Conservation (phyloP, 2,329 filamentous ascomycete species). For the Periconia macrospinosa region DNA sequence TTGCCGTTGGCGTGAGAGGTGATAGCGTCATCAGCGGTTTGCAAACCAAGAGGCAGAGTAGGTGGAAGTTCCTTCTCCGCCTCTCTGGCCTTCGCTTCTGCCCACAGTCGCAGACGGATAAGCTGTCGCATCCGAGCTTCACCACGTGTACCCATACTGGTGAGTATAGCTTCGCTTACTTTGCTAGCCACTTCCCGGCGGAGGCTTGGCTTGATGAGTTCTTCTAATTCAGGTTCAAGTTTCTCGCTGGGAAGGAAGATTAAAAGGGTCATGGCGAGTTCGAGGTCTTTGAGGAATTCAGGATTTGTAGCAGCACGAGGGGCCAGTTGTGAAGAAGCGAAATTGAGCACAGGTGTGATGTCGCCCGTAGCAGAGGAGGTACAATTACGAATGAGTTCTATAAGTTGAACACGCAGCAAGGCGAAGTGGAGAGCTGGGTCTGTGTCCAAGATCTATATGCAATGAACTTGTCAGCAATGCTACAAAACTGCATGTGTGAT, state of each 20-base stretch:
- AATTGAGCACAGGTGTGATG: constrained; percentile 78
- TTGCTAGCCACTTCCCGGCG: constrained; percentile 80
- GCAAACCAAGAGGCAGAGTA: constrained; percentile 45
- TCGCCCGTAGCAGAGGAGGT: constrained; percentile 68
- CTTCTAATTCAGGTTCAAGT: constrained; percentile 73
- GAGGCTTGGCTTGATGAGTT: constrained; percentile 76
- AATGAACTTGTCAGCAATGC: constrained; percentile 23
- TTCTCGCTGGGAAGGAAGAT: constrained; percentile 78
- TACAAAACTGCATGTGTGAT: constrained; percentile 9
- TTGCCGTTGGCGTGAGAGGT: constrained; percentile 23
- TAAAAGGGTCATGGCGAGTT: constrained; percentile 88
- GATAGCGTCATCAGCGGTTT: constrained; percentile 21
- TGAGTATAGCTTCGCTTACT: constrained; percentile 87
- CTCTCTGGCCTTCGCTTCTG: constrained; percentile 65
- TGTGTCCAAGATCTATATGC: constrained; percentile 76
- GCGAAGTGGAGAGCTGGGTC: constrained; percentile 86
- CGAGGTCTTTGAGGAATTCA: constrained; percentile 82
- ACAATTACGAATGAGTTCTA: constrained; percentile 85
- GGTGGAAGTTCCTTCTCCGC: constrained; percentile 47
- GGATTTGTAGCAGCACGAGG: constrained; percentile 81
- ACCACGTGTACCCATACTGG: constrained; percentile 69
- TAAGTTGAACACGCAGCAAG: constrained; percentile 83
- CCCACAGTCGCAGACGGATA: constrained; percentile 82
- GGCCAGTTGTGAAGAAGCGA: constrained; percentile 84
- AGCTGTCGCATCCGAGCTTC: constrained; percentile 83